Evolutionary conservation across 805 yeast genomes (phyloP), one percentile per base, ranked within the genome.

Genomic region (Candida verbasci): DNA sequence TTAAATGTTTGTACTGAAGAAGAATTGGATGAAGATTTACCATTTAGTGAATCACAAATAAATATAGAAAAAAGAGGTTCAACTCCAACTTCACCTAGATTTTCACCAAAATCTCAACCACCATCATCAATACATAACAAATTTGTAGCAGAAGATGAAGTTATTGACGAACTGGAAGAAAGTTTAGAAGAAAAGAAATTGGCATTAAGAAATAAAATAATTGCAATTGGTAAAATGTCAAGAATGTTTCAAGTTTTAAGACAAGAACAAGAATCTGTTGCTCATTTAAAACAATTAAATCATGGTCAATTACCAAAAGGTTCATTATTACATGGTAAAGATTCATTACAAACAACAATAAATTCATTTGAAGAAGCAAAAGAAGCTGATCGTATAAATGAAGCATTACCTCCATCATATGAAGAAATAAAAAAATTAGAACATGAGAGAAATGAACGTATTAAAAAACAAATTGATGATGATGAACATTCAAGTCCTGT

Each of bases 151-250:
- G 14, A 24, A 24, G 28, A 33, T 18, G 36, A 33, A 14, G 30
- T 25, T 4, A 25, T 25, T 14, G 31, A 29, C 34, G 62, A 56
- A 28, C 52, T 31, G 10, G 45, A 50, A n/a, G 60, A 56, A 20
- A 35, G 52, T 5, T 53, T 59, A 29, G 68, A 58, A 35, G 67
- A 57, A 5, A 60, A 63, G 44, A 48, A 62, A 34, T 50, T 74
- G 46, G 81, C 86, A 1, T 65, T 88, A 41, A 75, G 91, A 45
- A 88, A 86, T 60, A 91, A 91, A 69, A 85, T 93, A 35, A 62
- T 91, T 50, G 97, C 97, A 10, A 93, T 91, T 60, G 97, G 97
- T n/a, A 77, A 95, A 47, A 86, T 91, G 47, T 82, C 96, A 17
- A 75, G 96, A 39, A 86, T 91, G 95, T 89, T 84, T 62, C 82